Conservation (phyloP, 2,329 filamentous ascomycete genomes). For the Sporothrix euskadiensis region DNA sequence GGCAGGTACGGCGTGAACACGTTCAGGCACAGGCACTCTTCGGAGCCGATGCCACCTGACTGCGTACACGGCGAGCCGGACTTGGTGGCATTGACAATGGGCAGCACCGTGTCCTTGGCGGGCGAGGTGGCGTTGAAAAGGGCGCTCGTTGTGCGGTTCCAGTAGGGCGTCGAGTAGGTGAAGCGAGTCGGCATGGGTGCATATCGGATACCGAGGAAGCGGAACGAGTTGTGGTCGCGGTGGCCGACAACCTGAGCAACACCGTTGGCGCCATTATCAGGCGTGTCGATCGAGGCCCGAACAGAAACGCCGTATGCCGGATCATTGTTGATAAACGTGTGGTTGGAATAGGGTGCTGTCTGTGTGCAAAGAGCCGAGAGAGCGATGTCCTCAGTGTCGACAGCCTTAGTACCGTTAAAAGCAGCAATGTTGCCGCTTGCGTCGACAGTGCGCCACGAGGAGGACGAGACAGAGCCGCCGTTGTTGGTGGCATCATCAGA, state of each 20-base stretch:
- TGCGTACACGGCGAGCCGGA: slow-evolving; percentile 47
- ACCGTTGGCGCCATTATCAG: slow-evolving; percentile 25
- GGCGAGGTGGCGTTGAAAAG: slow-evolving; percentile 36
- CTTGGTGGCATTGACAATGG: slow-evolving; percentile 40
- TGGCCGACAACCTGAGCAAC: slow-evolving; percentile 42
- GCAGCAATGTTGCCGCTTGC: slow-evolving; percentile 35
- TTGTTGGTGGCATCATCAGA: slow-evolving; percentile 18
- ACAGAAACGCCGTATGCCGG: slow-evolving; percentile 43
- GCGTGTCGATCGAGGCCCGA: slow-evolving; percentile 42
- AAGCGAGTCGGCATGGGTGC: slow-evolving; percentile 48
- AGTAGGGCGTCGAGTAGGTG: slow-evolving; percentile 46
- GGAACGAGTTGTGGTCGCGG: slow-evolving; percentile 51
- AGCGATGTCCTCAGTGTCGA: slow-evolving; percentile 22
- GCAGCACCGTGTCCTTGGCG: slow-evolving; percentile 14
- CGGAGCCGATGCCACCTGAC: slow-evolving; percentile 40
- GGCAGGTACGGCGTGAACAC: slow-evolving; percentile 48
- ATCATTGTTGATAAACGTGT: slow-evolving; percentile 38
- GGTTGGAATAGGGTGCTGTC: slow-evolving; percentile 45
- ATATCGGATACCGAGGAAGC: slow-evolving; percentile 53
- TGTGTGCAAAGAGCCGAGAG: slow-evolving; percentile 48
- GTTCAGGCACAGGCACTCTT: slow-evolving; percentile 53
- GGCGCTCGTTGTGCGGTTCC: slow-evolving; percentile 24
- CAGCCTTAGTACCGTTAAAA: slow-evolving; percentile 20
- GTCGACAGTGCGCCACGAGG: slow-evolving; percentile 36
- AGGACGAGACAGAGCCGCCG: not conserved